Base-by-base conservation (phyloP, 352 stramenopile genomes). In the Globisporangium radiosum region DNA sequence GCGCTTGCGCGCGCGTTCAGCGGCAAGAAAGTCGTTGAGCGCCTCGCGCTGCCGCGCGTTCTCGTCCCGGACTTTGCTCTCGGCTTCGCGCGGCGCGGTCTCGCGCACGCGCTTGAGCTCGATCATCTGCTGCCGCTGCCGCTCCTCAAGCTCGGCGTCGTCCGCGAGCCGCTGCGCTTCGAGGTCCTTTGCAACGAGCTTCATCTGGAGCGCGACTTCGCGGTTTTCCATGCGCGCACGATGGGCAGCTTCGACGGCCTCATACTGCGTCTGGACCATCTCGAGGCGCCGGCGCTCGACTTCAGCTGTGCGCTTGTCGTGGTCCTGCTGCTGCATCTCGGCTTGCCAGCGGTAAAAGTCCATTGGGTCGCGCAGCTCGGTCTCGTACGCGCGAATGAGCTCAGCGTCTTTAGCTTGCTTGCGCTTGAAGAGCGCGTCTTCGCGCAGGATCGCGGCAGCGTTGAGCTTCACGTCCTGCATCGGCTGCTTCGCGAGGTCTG, bases 341-440 rank as follows among this genome's bases (percentile, higher is more conserved):
- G 64, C 73, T 61, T 97, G 87, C 92, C 92, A 98, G 25, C 76
- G 69, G 51, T 96, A 95, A 42, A 95, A 98, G 40, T 97, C 90
- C 36, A 94, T 86, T 3, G 85, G 81, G 51, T 98, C 92, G 14
- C 92, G 70, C 19, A 98, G 67, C 55, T 97, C 89, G 1, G 85
- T 75, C 65, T 98, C 92, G 58, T 96, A 98, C 7, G 83, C 79
- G 25, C 86, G 68, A 15, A 97, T 73, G 17, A 95, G 53, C 62
- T 90, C 75, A 8, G 90, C 89, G 58, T 97, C 92, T 39, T 95
- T 82, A 2, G 83, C 85, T 66, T 97, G 90, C 65, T 97, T 97
- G 54, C 91, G 88, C 64, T 97, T 94, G 71, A 93, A 82, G 54
- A 97, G 60, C 13, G 87, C 86, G 54, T 97, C 92, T 81, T 98